Evolutionary conservation across 2,329 filamentous ascomycete species (phyloP).

Genomic region (Pyricularia sp.): DNA sequence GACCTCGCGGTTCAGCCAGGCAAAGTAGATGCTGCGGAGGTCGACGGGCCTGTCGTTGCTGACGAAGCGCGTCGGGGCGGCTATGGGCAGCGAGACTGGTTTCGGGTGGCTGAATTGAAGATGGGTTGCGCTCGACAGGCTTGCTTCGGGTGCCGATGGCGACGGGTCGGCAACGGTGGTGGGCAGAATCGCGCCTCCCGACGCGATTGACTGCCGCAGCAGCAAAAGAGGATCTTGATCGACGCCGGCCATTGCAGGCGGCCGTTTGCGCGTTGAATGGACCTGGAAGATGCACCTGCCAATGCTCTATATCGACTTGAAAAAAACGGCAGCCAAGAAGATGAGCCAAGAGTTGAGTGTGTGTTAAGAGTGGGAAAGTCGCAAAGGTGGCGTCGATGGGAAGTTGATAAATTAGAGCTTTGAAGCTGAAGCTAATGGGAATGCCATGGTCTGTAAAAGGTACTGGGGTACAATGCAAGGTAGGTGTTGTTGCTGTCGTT

Average conservation of each 20-base stretch:
- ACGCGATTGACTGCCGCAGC: conserved; percentile 73
- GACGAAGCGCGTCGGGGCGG: conserved; percentile 73
- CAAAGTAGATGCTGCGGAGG: conserved; percentile 90
- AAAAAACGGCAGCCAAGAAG: neutral
- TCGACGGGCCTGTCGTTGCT: conserved; percentile 69
- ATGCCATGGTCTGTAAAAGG: neutral
- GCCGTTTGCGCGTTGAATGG: neutral
- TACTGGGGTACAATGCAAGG: neutral
- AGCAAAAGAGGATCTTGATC: conserved; percentile 73
- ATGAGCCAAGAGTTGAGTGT: neutral
- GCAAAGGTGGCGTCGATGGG: neutral
- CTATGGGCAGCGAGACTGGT: conserved; percentile 57
- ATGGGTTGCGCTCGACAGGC: conserved; percentile 67
- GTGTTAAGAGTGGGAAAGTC: neutral
- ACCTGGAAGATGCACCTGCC: neutral
- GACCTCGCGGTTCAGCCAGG: conserved; percentile 87
- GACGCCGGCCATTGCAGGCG: conserved; percentile 41
- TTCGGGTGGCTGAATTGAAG: conserved; percentile 60
- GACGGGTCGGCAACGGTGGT: conserved; percentile 53
- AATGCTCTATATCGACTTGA: neutral
- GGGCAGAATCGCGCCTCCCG: conserved; percentile 59
- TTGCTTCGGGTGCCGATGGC: conserved; percentile 46
- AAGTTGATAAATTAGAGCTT: neutral
- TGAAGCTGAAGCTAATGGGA: neutral
- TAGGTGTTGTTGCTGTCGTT: neutral